Conservation (phyloP, 2,329 filamentous ascomycete species). For the Paecilomyces niveus region DNA sequence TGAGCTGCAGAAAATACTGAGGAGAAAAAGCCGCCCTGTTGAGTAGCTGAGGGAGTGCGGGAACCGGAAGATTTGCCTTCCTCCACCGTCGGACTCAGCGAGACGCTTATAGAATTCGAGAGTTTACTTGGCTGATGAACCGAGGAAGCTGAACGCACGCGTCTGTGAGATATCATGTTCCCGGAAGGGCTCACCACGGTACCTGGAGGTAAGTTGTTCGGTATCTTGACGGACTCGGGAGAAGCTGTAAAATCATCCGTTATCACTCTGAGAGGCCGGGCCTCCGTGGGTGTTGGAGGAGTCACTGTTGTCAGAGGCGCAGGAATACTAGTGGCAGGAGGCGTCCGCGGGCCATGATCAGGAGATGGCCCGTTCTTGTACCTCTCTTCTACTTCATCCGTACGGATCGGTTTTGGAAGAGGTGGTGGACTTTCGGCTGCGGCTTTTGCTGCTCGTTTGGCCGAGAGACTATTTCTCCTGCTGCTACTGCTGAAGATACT, state of each 20-base stretch:
- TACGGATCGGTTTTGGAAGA: slow-evolving; percentile 24
- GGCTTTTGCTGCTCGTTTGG: slow-evolving; percentile 20
- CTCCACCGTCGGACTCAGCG: slow-evolving; percentile 71
- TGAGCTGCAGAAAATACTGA: slow-evolving; percentile 89
- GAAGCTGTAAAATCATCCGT: slow-evolving; percentile 28
- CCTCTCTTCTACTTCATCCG: slow-evolving; percentile 6
- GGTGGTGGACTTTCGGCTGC: slow-evolving; percentile 18
- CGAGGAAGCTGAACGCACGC: slow-evolving; percentile 51
- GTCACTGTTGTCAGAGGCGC: slow-evolving; percentile 54
- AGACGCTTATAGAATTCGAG: slow-evolving; percentile 64
- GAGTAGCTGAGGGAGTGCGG: slow-evolving; percentile 51
- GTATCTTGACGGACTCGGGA: slow-evolving; percentile 27
- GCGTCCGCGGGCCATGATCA: slow-evolving; percentile 19
- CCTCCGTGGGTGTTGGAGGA: slow-evolving; percentile 55
- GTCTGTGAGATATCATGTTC: slow-evolving; percentile 68
- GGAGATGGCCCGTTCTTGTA: not conserved
- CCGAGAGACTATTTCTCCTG: slow-evolving; percentile 29
- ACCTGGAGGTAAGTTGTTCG: slow-evolving; percentile 26
- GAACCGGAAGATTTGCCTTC: slow-evolving; percentile 42
- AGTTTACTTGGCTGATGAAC: slow-evolving; percentile 72
- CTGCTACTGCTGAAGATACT: slow-evolving; percentile 34
- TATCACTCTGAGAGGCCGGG: slow-evolving; percentile 25
- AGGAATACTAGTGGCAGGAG: slow-evolving; percentile 22
- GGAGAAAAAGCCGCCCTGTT: slow-evolving; percentile 72
- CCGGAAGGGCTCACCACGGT: slow-evolving; percentile 57